These are phyloP conservation scores for Boletus smithii DNA, from an alignment of 1,284 basidiomycete species.

Conservation along the genomic window DNA sequence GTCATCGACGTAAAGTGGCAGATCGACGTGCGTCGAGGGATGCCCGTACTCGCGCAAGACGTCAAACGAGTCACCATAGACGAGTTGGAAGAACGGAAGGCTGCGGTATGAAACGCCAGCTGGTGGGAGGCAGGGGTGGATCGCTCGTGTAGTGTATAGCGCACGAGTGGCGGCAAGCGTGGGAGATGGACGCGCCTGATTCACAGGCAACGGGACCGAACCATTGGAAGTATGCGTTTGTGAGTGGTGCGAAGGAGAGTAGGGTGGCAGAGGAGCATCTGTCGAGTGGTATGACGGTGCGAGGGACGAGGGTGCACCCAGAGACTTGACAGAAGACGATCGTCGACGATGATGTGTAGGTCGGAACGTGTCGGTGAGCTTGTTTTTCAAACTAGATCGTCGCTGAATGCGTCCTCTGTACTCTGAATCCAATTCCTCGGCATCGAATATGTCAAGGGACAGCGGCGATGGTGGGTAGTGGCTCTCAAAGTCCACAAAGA, in stretches of 20 bases:
- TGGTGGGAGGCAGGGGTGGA: slow-evolving; percentile 66
- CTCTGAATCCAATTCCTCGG: slow-evolving; percentile 32
- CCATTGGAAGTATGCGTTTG: slow-evolving; percentile 17
- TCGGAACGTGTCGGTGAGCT: slow-evolving; percentile 46
- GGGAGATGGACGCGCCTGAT: slow-evolving; percentile 34
- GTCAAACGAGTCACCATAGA: slow-evolving; percentile 57
- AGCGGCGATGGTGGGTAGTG: slow-evolving; percentile 24
- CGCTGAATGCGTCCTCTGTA: slow-evolving; percentile 42
- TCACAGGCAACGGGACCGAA: slow-evolving; percentile 11
- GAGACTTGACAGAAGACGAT: slow-evolving; percentile 36
- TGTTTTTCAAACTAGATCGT: slow-evolving; percentile 45
- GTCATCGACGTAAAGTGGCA: slow-evolving; percentile 74
- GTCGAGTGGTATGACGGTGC: slow-evolving; percentile 27
- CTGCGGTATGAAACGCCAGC: slow-evolving; percentile 61
- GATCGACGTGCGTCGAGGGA: slow-evolving; percentile 61
- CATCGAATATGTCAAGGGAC: slow-evolving; percentile 26
- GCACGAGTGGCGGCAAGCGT: slow-evolving; percentile 44
- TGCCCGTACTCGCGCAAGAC: slow-evolving; percentile 74
- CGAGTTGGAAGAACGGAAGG: slow-evolving; percentile 69
- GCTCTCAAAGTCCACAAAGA: slow-evolving; percentile 31
- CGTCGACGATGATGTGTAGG: slow-evolving; percentile 32
- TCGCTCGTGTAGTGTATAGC: slow-evolving; percentile 61
- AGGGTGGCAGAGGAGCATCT: slow-evolving; percentile 29
- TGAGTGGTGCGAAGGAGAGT: slow-evolving; percentile 22
- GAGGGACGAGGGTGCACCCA: slow-evolving; percentile 34